These are phyloP conservation scores for Symbiotaphrina buchneri DNA, from an alignment of 495 filamentous ascomycete genomes.

Conservation along the genomic window DNA sequence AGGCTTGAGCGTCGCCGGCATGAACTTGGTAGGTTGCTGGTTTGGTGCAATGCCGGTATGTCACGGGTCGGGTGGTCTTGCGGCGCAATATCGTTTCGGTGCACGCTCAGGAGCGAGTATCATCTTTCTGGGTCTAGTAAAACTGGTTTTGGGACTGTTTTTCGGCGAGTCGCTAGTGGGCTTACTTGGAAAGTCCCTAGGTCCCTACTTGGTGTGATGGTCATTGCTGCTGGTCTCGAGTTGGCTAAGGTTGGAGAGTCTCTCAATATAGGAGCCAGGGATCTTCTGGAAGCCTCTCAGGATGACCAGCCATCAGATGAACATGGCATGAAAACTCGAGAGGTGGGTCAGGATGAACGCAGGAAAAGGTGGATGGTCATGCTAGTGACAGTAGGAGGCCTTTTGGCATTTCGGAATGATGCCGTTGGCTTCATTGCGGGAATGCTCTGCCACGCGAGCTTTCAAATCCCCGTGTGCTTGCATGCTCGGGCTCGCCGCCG, in stretches of 20 bases:
- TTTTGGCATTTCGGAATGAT: slow-evolving; percentile 78
- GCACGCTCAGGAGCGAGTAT: slow-evolving; percentile 70
- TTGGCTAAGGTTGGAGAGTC: slow-evolving; percentile 64
- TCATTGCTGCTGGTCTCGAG: slow-evolving; percentile 72
- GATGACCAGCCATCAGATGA: slow-evolving; percentile 15
- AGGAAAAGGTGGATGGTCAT: slow-evolving; percentile 63
- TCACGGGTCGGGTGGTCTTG: slow-evolving; percentile 78
- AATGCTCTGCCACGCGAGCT: slow-evolving; percentile 33
- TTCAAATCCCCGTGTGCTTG: slow-evolving; percentile 1
- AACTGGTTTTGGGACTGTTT: slow-evolving; percentile 50
- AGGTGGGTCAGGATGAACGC: slow-evolving; percentile 34
- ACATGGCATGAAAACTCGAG: slow-evolving; percentile 9
- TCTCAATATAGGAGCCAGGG: slow-evolving; percentile 49
- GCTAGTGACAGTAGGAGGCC: slow-evolving; percentile 60
- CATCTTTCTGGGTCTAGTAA: slow-evolving; percentile 54
- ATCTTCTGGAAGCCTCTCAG: slow-evolving; percentile 19
- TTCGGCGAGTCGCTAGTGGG: slow-evolving; percentile 44
- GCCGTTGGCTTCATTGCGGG: slow-evolving; percentile 70
- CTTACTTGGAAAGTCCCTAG: slow-evolving; percentile 44
- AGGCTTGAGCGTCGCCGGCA: slow-evolving; percentile 54
- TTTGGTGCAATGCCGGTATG: slow-evolving; percentile 93
- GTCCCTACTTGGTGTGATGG: slow-evolving; percentile 62
- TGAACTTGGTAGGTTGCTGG: slow-evolving; percentile 74
- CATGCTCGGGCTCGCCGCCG: too few species aligned
- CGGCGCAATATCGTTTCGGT: slow-evolving; percentile 76